Percentiles rank a stretch among this genome's conserved stretches.
Conservation (phyloP, 805 yeast genomes). For the Isabelozyma pseudorhagii region DNA sequence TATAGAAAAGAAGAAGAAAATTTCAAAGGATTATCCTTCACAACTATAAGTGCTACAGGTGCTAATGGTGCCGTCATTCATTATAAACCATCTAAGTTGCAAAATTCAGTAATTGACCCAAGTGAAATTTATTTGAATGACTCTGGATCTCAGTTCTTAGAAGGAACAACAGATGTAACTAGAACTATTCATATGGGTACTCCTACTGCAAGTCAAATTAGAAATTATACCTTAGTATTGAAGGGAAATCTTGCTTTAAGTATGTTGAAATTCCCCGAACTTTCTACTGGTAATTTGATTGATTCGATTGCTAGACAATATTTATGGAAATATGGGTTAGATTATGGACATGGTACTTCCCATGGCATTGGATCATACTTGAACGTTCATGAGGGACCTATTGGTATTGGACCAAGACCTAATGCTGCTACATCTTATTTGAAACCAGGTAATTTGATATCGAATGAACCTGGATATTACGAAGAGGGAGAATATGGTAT, state of each 20-base stretch:
- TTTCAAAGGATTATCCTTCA: constrained; percentile 65
- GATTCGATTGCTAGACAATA: constrained; percentile 59
- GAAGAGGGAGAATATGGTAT: constrained; percentile 60
- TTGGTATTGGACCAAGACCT: constrained; percentile 57
- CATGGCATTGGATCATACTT: constrained; percentile 64
- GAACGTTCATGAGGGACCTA: constrained; percentile 63
- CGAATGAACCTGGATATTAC: constrained; percentile 65
- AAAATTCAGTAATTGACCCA: constrained; percentile 49
- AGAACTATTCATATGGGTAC: constrained; percentile 54
- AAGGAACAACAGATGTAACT: constrained; percentile 65
- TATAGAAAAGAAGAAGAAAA: constrained; percentile 40
- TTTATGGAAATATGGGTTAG: constrained; percentile 55
- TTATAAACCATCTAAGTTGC: constrained; percentile 53
- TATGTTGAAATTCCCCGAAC: constrained; percentile 50
- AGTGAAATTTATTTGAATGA: constrained; percentile 52
- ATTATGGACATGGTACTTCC: constrained; percentile 63
- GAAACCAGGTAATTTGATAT: constrained; percentile 51
- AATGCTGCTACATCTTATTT: constrained; percentile 43
- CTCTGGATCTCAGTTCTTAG: constrained; percentile 59
- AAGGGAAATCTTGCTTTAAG: constrained; percentile 55
- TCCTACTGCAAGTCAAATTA: constrained; percentile 45
- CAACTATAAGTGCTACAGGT: constrained; percentile 73
- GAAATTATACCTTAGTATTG: constrained; percentile 54
- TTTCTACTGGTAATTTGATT: constrained; percentile 50
- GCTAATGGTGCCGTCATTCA: constrained; percentile 77